A percentile compares a stretch with the other conserved stretches of the same genome.
These are phyloP conservation scores for Pelagophyceae sp. DNA, from an alignment of 352 stramenopile species.

Conservation along the genomic window DNA sequence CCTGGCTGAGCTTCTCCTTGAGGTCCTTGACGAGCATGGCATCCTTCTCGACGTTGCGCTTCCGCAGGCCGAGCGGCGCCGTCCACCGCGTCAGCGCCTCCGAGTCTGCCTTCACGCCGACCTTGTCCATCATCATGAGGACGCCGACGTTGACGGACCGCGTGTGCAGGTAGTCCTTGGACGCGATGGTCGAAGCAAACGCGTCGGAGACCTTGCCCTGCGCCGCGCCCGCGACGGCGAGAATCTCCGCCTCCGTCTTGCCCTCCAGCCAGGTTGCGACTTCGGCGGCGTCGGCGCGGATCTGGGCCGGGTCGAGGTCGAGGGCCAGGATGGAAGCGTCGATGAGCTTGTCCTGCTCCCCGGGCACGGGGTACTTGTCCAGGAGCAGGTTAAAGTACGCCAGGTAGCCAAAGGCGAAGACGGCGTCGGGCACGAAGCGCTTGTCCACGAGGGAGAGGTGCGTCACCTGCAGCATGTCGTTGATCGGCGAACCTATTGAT, in stretches of 20 bases:
- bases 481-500: background rate
- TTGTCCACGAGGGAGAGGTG: background rate
- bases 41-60: background rate
- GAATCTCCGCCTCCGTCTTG: conserved; percentile 13
- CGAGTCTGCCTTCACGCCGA: background rate
- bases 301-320: background rate
- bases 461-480: conserved; percentile 18
- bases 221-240: background rate
- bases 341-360: conserved; percentile 12
- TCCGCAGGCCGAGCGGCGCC: background rate
- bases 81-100: background rate
- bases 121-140: background rate
- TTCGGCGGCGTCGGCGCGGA: background rate
- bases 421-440: background rate
- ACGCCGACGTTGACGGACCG: background rate
- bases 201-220: background rate
- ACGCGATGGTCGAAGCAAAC: background rate
- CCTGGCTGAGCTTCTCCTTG: background rate
- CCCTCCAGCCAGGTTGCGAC: background rate
- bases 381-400: conserved; percentile 3
- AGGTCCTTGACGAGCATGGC: conserved; percentile 1
- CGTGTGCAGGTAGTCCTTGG: background rate
- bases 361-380: background rate
- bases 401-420: conserved; percentile 11
- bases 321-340: background rate